phyloP scores from a whole-genome alignment of 495 filamentous ascomycete species.

The Thermothielavioides terrestris region DNA sequence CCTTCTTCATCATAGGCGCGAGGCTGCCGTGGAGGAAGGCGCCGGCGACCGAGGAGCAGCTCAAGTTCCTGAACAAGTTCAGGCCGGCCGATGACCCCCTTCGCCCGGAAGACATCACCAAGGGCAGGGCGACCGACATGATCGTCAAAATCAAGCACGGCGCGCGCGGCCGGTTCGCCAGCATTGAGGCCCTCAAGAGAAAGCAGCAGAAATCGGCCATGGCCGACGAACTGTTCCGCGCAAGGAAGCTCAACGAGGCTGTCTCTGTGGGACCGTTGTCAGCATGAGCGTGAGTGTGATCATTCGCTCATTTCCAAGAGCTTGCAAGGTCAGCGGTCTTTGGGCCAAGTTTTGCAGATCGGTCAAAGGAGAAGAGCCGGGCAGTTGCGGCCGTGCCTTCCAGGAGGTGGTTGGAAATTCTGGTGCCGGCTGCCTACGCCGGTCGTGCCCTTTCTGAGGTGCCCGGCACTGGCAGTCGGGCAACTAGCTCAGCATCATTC shows the following conservation, averaged over 20 bases:
- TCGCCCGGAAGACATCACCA: constrained; percentile 50
- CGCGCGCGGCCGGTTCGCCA: constrained; percentile 58
- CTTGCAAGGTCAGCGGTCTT: no score
- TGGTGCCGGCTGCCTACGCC: no score
- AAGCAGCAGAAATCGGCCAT: constrained; percentile 34
- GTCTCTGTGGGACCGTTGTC: constrained; percentile 58
- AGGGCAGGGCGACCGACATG: constrained; percentile 81
- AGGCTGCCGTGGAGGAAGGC: constrained; percentile 56
- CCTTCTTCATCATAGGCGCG: constrained; percentile 47
- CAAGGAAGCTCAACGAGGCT: constrained; percentile 37
- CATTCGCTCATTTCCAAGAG: no score
- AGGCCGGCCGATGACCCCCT: constrained; percentile 48
- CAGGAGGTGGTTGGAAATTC: no score
- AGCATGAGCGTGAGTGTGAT: background rate
- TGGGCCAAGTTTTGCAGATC: no score
- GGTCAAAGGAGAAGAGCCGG: no score
- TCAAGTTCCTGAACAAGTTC: constrained; percentile 63
- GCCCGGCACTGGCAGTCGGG: no score
- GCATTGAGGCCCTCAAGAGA: constrained; percentile 41
- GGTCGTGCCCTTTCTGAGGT: no score
- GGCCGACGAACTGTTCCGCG: constrained; percentile 35
- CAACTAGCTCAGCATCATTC: no score
- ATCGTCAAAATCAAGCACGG: constrained; percentile 87
- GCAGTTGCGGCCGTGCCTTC: no score
- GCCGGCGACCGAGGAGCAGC: constrained; percentile 59